These are phyloP conservation scores for Aspergillus caelatus DNA, from an alignment of 2,329 filamentous ascomycete species.

Conservation along the genomic window DNA sequence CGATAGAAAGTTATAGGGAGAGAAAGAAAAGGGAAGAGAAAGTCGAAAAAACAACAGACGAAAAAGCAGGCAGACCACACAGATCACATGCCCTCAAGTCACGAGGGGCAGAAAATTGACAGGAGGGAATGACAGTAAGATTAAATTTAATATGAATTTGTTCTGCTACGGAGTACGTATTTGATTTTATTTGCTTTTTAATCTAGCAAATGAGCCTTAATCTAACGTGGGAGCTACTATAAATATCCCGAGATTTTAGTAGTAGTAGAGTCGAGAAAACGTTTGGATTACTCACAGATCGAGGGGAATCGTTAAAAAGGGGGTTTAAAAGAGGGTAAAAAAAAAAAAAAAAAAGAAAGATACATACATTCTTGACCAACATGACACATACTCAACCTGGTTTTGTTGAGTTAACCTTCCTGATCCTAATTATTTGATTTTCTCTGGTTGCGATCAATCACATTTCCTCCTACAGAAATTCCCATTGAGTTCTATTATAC, in stretches of 20 bases:
- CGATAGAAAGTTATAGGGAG: background rate
- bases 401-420: no score
- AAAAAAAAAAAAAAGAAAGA: background rate
- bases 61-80: background rate
- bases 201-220: background rate
- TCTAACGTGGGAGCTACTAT: conserved; percentile 3
- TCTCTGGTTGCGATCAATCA: background rate
- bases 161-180: background rate
- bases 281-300: background rate
- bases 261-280: background rate
- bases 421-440: background rate
- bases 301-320: background rate
- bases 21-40: conserved; percentile 1
- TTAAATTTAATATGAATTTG: background rate
- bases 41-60: conserved; percentile 9
- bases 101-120: conserved; percentile 2
- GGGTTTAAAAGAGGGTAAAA: background rate
- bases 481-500: no score
- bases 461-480: background rate
- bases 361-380: background rate
- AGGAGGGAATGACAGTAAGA: background rate
- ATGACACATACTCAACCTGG: background rate
- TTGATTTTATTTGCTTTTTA: background rate
- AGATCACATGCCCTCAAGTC: conserved; percentile 12
- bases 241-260: background rate